Conservation (phyloP, 148 eudicot genomes). For the Nepenthes mirabilis region DNA sequence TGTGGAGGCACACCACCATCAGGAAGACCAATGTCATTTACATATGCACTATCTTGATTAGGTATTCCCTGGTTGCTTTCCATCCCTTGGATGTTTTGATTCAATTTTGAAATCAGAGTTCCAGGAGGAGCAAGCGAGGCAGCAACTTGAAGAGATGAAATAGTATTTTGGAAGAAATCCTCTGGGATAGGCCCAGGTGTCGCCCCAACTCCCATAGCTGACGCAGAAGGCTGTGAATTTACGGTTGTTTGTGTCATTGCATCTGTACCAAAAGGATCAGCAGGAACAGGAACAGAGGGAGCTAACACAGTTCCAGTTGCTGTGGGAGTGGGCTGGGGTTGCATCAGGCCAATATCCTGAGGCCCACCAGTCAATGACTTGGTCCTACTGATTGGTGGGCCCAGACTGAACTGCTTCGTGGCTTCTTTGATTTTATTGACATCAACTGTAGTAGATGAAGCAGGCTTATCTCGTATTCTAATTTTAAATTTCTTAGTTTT, state of each 20-base stretch:
- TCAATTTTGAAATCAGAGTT: conserved; percentile 59
- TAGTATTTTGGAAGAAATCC: conserved; percentile 94
- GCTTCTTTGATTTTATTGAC: conserved; percentile 95
- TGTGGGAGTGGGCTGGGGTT: conserved; percentile 39
- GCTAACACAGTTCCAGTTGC: conserved; percentile 18
- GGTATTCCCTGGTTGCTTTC: conserved; percentile 28
- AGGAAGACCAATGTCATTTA: conserved; percentile 38
- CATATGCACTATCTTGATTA: conserved; percentile 29
- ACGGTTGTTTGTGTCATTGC: conserved; percentile 35
- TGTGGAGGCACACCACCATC: conserved; percentile 74
- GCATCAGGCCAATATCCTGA: conserved; percentile 43
- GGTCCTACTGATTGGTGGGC: conserved; percentile 65
- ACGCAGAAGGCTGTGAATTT: conserved; percentile 36
- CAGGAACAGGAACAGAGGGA: conserved; percentile 38
- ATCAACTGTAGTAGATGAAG: conserved; percentile 70
- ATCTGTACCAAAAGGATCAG: conserved; percentile 56
- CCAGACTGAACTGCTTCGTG: conserved; percentile 78
- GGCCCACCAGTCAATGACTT: conserved; percentile 51
- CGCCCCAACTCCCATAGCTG: conserved; percentile 39
- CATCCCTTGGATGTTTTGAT: conserved; percentile 45
- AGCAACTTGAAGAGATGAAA: conserved; percentile 81
- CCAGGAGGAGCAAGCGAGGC: conserved; percentile 82
- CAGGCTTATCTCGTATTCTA: conserved; percentile 71
- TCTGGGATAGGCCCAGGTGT: conserved; percentile 77
- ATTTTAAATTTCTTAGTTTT: conserved; percentile 67